A percentile compares a stretch with the other conserved stretches of the same genome.
Evolutionary conservation across 2,329 filamentous ascomycete species (phyloP).

Genomic region (Hypoxylon sp.): DNA sequence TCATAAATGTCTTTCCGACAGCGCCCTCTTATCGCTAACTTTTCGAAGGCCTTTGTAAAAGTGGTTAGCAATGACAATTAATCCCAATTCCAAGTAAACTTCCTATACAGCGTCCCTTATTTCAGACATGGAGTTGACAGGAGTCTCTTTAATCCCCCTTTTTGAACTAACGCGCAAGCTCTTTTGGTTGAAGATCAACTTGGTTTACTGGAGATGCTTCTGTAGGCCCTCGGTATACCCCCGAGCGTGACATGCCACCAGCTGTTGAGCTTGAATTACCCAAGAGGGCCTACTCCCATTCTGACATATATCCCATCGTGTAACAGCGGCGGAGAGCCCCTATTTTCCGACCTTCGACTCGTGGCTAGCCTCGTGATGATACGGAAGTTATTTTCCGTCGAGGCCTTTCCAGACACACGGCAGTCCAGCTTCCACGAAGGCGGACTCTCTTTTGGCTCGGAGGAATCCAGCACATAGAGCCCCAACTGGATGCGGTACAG

Average conservation of each 20-base stretch:
- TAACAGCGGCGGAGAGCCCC: slow-evolving; percentile 19
- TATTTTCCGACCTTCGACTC: slow-evolving; percentile 27
- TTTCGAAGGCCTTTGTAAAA: too few relatives aligned
- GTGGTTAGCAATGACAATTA: too few relatives aligned
- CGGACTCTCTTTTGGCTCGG: slow-evolving; percentile 8
- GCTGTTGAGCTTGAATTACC: slow-evolving; percentile 38
- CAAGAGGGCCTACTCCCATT: slow-evolving; percentile 43
- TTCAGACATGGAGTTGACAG: too few relatives aligned
- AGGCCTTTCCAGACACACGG: slow-evolving; percentile 36
- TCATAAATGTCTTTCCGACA: too few relatives aligned
- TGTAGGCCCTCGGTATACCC: too few relatives aligned
- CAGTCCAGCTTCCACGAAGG: slow-evolving; percentile 32
- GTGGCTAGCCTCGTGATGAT: slow-evolving; percentile 30
- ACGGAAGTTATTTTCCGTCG: slow-evolving; percentile 33
- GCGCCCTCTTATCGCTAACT: too few relatives aligned
- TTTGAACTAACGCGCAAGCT: too few relatives aligned
- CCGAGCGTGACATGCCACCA: slow-evolving; percentile 40
- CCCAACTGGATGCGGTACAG: slow-evolving; percentile 9
- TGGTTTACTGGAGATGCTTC: not conserved
- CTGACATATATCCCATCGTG: slow-evolving; percentile 43
- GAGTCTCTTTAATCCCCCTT: too few relatives aligned
- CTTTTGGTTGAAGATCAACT: too few relatives aligned
- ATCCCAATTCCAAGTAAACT: too few relatives aligned
- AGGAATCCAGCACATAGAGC: too few relatives aligned
- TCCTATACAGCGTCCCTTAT: too few relatives aligned